phyloP scores from a whole-genome alignment of 208 protist species.

The Trypanosoma mega region DNA sequence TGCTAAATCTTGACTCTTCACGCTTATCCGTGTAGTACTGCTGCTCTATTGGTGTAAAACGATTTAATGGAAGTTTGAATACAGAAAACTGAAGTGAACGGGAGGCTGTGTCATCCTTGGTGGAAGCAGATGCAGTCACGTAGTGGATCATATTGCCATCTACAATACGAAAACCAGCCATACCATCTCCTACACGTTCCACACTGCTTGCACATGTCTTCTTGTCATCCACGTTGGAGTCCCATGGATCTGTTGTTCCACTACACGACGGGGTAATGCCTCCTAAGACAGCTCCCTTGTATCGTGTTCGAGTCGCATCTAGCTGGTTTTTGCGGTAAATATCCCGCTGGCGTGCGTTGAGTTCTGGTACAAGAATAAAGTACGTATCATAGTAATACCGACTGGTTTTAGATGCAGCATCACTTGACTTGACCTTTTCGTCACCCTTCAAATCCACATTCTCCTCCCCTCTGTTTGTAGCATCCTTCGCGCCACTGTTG shows the following conservation, averaged over 20 bases:
- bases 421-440: conserved; percentile 3
- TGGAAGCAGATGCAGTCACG: conserved; percentile 24
- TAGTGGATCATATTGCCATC: conserved; percentile 57
- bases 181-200: conserved; percentile 22
- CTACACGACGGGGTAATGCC: background rate
- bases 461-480: background rate
- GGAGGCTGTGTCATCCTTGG: conserved; percentile 8
- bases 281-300: background rate
- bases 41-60: conserved; percentile 54
- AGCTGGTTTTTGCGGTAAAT: conserved; percentile 32
- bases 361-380: conserved; percentile 57
- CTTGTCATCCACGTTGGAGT: background rate
- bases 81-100: conserved; percentile 57
- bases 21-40: conserved; percentile 56
- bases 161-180: conserved; percentile 42
- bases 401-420: background rate
- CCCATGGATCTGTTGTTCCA: background rate
- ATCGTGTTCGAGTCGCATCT: conserved; percentile 8
- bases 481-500: background rate
- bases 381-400: conserved; percentile 48
- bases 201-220: background rate
- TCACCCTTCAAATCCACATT: background rate
- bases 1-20: conserved; percentile 47
- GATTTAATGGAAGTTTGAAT: conserved; percentile 59
- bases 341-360: conserved; percentile 34